Conservation (phyloP, 805 yeast genomes). For the Wickerhamomyces rabaulensis region DNA sequence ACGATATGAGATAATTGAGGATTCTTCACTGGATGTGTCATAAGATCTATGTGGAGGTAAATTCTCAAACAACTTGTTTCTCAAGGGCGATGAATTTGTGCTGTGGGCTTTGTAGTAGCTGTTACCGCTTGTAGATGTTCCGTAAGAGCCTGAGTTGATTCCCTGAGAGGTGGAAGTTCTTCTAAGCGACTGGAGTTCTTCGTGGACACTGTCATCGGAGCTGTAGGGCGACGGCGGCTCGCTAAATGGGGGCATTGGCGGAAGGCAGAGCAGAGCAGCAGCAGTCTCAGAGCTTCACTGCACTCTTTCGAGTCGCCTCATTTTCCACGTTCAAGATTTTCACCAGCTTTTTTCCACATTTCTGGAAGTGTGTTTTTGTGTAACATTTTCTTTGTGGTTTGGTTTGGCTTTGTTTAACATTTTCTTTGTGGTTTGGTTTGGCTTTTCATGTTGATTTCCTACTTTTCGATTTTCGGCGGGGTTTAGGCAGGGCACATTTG, state of each 20-base stretch:
- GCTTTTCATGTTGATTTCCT: too few relatives aligned
- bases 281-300: neutral
- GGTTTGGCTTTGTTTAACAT: neutral
- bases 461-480: too few relatives aligned
- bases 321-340: neutral
- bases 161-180: neutral
- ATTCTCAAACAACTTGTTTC: neutral
- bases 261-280: neutral
- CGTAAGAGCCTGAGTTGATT: neutral
- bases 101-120: neutral
- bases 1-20: neutral
- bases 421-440: neutral
- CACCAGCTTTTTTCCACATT: neutral
- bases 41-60: neutral
- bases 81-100: neutral
- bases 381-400: neutral
- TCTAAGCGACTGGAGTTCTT: neutral
- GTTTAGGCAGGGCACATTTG: too few relatives aligned
- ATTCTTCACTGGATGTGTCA: neutral
- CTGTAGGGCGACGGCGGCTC: neutral
- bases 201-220: neutral
- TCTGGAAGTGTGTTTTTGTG: neutral
- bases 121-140: neutral
- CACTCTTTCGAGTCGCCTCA: neutral
- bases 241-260: neutral